Percentiles rank a stretch among this genome's conserved stretches.
phyloP scores from a whole-genome alignment of 2,329 filamentous ascomycete genomes.

The Paraphaeosphaeria sporulosa region DNA sequence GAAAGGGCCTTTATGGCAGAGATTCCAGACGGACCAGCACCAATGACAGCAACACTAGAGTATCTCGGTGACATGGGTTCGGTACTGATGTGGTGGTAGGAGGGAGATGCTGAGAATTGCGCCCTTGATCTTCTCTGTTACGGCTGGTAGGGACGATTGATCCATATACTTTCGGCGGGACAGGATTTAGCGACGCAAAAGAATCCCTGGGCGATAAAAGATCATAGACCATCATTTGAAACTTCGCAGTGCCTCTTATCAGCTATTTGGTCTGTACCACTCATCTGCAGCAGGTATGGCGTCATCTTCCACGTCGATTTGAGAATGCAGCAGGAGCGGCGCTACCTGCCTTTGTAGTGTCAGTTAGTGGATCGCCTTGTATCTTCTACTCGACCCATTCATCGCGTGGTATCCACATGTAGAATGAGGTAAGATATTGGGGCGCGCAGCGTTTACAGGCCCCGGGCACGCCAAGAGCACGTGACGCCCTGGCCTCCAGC shows the following conservation, averaged over 20 bases:
- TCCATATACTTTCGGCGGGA: no score
- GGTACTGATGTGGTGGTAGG: neutral
- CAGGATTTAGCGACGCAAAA: no score
- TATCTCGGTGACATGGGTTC: conserved; percentile 12
- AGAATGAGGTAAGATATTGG: neutral
- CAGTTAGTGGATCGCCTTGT: neutral
- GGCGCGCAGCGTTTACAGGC: neutral
- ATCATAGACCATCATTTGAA: neutral
- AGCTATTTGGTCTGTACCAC: neutral
- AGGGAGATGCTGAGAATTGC: no score
- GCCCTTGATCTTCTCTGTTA: no score
- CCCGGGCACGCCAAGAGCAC: neutral
- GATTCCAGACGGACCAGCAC: conserved; percentile 41
- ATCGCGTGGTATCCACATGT: neutral
- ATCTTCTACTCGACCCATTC: neutral
- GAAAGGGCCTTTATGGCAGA: conserved; percentile 38
- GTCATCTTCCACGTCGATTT: conserved; percentile 9
- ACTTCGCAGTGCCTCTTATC: conserved; percentile 1
- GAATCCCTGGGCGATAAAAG: no score
- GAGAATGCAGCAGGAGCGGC: neutral
- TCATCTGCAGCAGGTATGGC: conserved; percentile 9
- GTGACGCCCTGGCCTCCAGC: neutral
- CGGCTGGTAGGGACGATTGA: no score
- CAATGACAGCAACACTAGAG: conserved; percentile 34
- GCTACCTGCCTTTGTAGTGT: neutral